Conservation (phyloP, 2,329 filamentous ascomycete species). For the Daldinia sp. region DNA sequence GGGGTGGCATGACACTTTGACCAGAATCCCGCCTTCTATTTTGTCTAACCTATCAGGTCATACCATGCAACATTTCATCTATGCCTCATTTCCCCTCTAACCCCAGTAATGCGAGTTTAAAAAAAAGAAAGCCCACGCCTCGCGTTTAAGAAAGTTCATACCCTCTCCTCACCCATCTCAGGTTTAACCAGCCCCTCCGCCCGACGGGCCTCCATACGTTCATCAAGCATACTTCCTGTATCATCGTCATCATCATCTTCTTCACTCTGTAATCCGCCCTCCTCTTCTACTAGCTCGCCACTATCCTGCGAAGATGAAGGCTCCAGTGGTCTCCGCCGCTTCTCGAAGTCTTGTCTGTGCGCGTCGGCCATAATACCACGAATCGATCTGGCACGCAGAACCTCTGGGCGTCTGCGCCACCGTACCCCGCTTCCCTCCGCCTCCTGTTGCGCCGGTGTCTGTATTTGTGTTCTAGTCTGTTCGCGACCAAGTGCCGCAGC, state of each 20-base stretch:
- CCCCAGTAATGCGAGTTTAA: neutral
- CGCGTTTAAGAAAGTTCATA: neutral
- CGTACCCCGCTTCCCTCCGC: slow-evolving; percentile 41
- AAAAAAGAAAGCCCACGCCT: neutral
- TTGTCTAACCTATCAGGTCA: neutral
- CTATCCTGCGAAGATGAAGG: slow-evolving; percentile 47
- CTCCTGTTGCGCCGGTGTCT: slow-evolving; percentile 38
- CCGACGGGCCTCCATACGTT: slow-evolving; percentile 45
- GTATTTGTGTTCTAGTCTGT: slow-evolving; percentile 22
- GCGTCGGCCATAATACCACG: slow-evolving; percentile 81
- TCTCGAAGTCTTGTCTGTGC: slow-evolving; percentile 92
- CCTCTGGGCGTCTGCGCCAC: slow-evolving; percentile 42
- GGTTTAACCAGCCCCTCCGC: slow-evolving; percentile 40
- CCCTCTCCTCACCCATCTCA: slow-evolving; percentile 10
- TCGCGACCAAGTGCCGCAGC: slow-evolving; percentile 38
- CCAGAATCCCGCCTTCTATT: neutral
- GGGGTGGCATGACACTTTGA: no score
- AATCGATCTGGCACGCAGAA: slow-evolving; percentile 55
- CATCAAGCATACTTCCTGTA: slow-evolving; percentile 45
- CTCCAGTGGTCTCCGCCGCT: slow-evolving; percentile 69
- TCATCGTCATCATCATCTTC: slow-evolving; percentile 51
- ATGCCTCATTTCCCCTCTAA: slow-evolving; percentile 1
- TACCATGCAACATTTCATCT: neutral
- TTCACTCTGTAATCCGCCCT: neutral
- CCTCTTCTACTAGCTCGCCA: slow-evolving; percentile 35